These are phyloP conservation scores for Helianthus tuberosus DNA, from an alignment of 129 eudicot species.

Conservation along the genomic window DNA sequence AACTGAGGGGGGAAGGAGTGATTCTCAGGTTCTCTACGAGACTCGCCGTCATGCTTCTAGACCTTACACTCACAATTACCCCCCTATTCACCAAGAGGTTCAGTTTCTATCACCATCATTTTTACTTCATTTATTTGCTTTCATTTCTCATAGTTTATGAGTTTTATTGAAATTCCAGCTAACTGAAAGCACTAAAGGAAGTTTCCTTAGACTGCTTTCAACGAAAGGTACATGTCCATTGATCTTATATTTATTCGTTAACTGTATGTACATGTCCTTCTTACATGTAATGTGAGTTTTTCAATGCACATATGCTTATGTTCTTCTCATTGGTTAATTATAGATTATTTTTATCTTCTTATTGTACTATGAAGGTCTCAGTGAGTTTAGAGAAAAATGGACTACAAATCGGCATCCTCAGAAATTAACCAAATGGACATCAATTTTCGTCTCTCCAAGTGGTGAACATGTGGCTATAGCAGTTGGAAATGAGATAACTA, in stretches of 20 bases:
- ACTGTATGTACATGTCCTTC: background rate
- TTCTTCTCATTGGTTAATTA: background rate
- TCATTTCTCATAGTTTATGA: background rate
- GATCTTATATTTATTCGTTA: background rate
- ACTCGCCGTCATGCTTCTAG: conserved; percentile 71
- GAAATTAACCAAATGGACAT: conserved; percentile 56
- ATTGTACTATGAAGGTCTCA: conserved; percentile 55
- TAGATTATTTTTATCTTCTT: conserved; percentile 14
- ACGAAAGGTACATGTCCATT: conserved; percentile 51
- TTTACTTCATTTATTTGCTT: conserved; percentile 8
- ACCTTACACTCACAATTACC: conserved; percentile 65
- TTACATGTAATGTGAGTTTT: conserved; percentile 15
- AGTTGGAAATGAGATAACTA: conserved; percentile 71
- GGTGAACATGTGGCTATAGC: conserved; percentile 87
- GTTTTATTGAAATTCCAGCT: conserved; percentile 38
- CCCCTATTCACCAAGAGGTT: conserved; percentile 67
- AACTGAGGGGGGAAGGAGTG: conserved; percentile 19
- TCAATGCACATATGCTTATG: conserved; percentile 17
- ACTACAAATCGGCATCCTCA: conserved; percentile 52
- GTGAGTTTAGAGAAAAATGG: conserved; percentile 75
- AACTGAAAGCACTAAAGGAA: conserved; percentile 45
- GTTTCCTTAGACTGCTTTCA: conserved; percentile 52
- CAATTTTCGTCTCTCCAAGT: conserved; percentile 76
- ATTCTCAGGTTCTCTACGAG: conserved; percentile 57
- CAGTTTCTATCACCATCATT: background rate